Base-by-base conservation (phyloP, 768 basidiomycete genomes). In the Candolleomyces efflorescens region DNA sequence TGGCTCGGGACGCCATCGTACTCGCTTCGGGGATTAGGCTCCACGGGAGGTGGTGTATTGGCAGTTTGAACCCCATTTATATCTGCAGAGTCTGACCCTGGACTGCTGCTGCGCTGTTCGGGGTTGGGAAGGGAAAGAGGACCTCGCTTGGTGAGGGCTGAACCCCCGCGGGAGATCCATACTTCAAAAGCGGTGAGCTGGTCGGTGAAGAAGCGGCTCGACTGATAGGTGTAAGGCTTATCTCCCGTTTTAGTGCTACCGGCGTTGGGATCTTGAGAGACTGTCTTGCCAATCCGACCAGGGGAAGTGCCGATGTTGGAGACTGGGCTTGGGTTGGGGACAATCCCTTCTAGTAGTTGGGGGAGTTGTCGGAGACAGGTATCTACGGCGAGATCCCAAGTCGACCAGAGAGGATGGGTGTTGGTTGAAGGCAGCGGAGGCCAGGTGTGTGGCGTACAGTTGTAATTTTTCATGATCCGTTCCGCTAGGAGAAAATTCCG, bases 341-440 rank as follows among this genome's bases (percentile, higher is more conserved):
- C 20, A 18, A 44, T 23, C 5, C 46, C 24, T 17, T 52, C 53
- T 18, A 96, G 75, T 18, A 98, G 75, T 4, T 90, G 85, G 1
- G 94, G 94, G n/a, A 99, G 80, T 69, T 98, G 97, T 9, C 92
- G 84, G 32, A 99, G 77, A 66, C 93, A 96, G 7, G 90, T 86
- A 68, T 99, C 96, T 3, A 99, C 90, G 0, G 96, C 96, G 12
- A 97, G 83, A 72, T 98, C 97, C 97, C 97, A 99, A 3, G 94
- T 90, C 24, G 89, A 87, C 97, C 97, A 99, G 12, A 99, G 78
- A 1, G 89, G 85, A 67, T 99, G 97, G 4, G 95, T 97, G 67
- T 98, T 95, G n/a, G 96, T 98, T 9, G 94, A 79, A 3, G 96
- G 94, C 13, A 99, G 84, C 5, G 90, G 82, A 9, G 97, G 97